Base-by-base conservation (phyloP, 768 basidiomycete species). In the Infundibulicybe gibba region DNA sequence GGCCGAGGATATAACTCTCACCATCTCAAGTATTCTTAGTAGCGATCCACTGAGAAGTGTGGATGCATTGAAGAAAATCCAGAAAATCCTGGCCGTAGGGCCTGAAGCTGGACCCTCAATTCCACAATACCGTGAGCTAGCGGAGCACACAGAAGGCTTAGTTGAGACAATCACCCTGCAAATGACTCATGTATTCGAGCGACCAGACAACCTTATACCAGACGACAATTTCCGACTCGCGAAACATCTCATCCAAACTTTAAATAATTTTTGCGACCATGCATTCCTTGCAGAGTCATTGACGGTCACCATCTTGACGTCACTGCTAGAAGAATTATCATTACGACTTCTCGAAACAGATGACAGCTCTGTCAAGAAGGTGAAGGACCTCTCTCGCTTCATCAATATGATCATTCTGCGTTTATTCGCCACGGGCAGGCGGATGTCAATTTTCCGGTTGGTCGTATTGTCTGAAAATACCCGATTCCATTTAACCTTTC, bases 401-500 rank as follows among this genome's bases (percentile, higher is more conserved):
- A 94, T 99, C 68, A 99, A 99, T 65, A 94, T 97, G 90, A 94
- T 98, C 48, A 87, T 98, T 51, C 72, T 99, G 48, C 86, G 94
- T 30, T 64, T 97, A 45, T 95, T 99, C 69, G 88, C 92, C 31
- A 93, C 92, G 9, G 87, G 89, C 13, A 76, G 92, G 53, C 77
- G 89, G 48, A 93, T 93, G 79, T 85, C 92, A 0, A 86, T 94
- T 45, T 95, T 95, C 69, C 77, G 90, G 94, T 94, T 44, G 59
- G 85, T 56, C 15, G 19, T 39, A 47, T 20, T 20, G 11, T 25
- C 39, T 42, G 35, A 47, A 14, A 32, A 14, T 25, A 45, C 32
- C 11, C 51, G 43, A 35, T 43, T 49, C 21, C 34, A 57, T 10
- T 47, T 50, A 47, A 30, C 49, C 15, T 16, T 45, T 17, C 37